Evolutionary conservation across 106 monocot genomes (phyloP).

Genomic region (Dendrobium chrysotoxum): DNA sequence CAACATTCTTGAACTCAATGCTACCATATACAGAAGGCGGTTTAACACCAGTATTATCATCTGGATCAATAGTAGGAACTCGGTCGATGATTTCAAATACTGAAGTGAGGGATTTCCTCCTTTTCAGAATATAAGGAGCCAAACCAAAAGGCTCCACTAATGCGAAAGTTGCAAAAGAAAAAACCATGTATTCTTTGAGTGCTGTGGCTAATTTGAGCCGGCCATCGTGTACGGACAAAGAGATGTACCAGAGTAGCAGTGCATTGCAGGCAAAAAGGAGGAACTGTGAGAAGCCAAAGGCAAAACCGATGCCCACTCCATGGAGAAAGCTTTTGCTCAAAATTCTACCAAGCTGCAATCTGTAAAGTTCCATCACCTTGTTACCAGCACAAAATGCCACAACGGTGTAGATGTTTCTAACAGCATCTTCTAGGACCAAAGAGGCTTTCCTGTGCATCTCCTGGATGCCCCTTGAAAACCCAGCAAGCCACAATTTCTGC

Average conservation of each 20-base stretch:
- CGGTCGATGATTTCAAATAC: constrained; percentile 96
- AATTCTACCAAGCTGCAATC: constrained; percentile 57
- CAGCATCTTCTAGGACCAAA: constrained; percentile 91
- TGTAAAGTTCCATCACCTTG: constrained; percentile 91
- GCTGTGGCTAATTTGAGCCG: constrained; percentile 36
- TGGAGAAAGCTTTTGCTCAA: constrained; percentile 68
- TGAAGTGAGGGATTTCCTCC: constrained; percentile 69
- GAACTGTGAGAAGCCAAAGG: constrained; percentile 88
- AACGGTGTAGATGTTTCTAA: constrained; percentile 94
- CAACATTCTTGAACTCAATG: constrained; percentile 76
- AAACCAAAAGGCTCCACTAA: constrained; percentile 97
- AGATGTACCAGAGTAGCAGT: constrained; percentile 88
- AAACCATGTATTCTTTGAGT: constrained; percentile 90
- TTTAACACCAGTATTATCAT: constrained; percentile 75
- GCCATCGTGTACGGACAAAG: constrained; percentile 43
- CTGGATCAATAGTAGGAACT: constrained; percentile 74
- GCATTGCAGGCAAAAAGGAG: constrained; percentile 94
- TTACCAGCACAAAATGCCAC: constrained; percentile 96
- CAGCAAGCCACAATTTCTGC: constrained; percentile 98
- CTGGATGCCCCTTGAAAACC: constrained; percentile 93
- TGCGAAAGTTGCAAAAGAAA: constrained; percentile 92
- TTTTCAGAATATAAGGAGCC: constrained; percentile 91
- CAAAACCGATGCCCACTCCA: constrained; percentile 80
- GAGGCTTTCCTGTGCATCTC: constrained; percentile 98
- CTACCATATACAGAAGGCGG: constrained; percentile 92